Conservation (phyloP, 805 yeast genomes). For the Lipomyces oligophaga region DNA sequence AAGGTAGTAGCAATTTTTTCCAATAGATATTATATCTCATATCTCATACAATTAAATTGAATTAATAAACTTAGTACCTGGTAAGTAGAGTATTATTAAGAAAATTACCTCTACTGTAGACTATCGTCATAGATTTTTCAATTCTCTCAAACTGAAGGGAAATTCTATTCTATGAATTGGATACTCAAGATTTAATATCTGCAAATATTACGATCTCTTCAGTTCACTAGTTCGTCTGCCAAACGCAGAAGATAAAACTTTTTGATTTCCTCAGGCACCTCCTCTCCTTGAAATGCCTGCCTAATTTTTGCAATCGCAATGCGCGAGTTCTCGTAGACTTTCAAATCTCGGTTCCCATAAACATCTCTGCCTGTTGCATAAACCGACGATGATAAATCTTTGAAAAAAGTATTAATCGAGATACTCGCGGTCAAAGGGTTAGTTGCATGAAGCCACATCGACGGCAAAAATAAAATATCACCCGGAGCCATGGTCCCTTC, state of each 20-base stretch:
- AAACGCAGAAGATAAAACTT: slow-evolving; percentile 36
- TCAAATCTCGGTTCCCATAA: slow-evolving; percentile 40
- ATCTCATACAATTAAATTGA: too few species aligned
- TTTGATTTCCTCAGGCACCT: slow-evolving; percentile 33
- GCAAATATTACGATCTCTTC: background rate
- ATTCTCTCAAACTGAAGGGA: too few species aligned
- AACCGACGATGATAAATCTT: slow-evolving; percentile 31
- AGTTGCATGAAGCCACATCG: slow-evolving; percentile 42
- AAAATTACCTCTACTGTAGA: too few species aligned
- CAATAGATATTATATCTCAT: too few species aligned
- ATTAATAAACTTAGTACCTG: too few species aligned
- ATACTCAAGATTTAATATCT: background rate
- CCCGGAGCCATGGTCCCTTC: slow-evolving; percentile 39
- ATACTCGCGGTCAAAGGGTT: slow-evolving; percentile 36
- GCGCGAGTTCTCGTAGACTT: slow-evolving; percentile 38
- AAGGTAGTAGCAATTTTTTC: too few species aligned
- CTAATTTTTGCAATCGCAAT: slow-evolving; percentile 29
- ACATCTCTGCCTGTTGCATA: slow-evolving; percentile 39
- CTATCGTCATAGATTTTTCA: too few species aligned
- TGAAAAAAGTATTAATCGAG: slow-evolving; percentile 40
- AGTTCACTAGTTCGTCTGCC: slow-evolving; percentile 32
- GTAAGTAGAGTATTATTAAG: too few species aligned
- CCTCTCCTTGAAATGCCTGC: slow-evolving; percentile 29
- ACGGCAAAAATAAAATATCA: slow-evolving; percentile 40
- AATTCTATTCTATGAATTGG: too few species aligned